Evolutionary conservation across 495 filamentous ascomycete species (phyloP).

Genomic region (Daldinia decipiens): DNA sequence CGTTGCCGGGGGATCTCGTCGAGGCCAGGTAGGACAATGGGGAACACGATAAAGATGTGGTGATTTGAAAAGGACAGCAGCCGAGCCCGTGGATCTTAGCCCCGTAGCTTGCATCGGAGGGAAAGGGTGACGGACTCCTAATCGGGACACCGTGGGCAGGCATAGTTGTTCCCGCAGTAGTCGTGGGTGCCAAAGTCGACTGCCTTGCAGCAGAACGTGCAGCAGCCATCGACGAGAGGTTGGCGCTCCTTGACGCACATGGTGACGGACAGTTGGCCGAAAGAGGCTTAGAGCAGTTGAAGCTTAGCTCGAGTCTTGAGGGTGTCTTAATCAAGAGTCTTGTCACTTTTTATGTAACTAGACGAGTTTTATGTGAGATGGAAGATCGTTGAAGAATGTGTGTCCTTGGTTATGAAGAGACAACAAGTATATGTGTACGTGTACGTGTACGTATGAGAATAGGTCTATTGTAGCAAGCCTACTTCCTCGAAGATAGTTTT

Average conservation of each 20-base stretch:
- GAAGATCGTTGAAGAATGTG: slow-evolving; percentile 18
- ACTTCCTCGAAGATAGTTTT: background rate
- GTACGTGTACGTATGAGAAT: slow-evolving; percentile 4
- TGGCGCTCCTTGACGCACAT: slow-evolving; percentile 60
- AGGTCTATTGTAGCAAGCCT: slow-evolving; percentile 10
- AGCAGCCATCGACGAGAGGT: slow-evolving; percentile 61
- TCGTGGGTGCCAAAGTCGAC: slow-evolving; percentile 63
- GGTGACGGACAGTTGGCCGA: slow-evolving; percentile 38
- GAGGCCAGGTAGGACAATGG: background rate
- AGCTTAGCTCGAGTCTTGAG: background rate
- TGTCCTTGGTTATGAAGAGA: slow-evolving; percentile 12
- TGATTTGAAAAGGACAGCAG: slow-evolving; percentile 28
- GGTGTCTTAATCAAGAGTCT: slow-evolving; percentile 22
- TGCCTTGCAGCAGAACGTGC: slow-evolving; percentile 64
- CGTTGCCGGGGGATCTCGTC: background rate
- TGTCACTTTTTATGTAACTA: slow-evolving; percentile 26
- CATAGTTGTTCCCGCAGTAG: slow-evolving; percentile 56
- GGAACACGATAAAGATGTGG: background rate
- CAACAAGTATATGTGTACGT: background rate
- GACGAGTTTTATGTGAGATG: slow-evolving; percentile 24
- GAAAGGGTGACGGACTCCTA: slow-evolving; percentile 42
- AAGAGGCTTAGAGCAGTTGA: slow-evolving; percentile 22
- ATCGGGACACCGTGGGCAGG: slow-evolving; percentile 59
- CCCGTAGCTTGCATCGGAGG: slow-evolving; percentile 33
- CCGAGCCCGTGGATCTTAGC: slow-evolving; percentile 34